Percentiles rank a stretch among this genome's conserved stretches.
Evolutionary conservation across 2,329 filamentous ascomycete species (phyloP).

Genomic region (Colletotrichum melonis): DNA sequence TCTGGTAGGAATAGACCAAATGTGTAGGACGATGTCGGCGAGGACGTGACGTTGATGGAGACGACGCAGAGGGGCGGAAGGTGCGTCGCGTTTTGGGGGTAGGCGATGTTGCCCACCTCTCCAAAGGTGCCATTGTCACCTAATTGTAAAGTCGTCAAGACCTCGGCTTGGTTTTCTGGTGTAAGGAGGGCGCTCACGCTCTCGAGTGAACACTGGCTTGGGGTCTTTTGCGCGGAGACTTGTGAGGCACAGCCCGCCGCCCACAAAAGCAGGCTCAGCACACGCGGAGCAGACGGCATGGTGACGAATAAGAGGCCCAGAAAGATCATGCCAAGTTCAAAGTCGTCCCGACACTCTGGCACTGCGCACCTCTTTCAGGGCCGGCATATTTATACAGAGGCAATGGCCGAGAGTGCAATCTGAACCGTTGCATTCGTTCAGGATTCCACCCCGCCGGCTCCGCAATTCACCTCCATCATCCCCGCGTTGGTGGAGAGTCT

Average conservation of each 20-base stretch:
- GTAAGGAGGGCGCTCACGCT: not conserved
- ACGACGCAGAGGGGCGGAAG: slow-evolving; percentile 48
- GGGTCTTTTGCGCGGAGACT: not conserved
- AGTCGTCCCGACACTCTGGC: not conserved
- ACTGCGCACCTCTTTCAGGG: not conserved
- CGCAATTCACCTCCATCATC: not conserved
- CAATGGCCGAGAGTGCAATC: not conserved
- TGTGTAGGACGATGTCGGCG: slow-evolving; percentile 41
- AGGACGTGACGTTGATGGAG: slow-evolving; percentile 42
- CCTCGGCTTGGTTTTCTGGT: not conserved
- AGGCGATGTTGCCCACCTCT: slow-evolving; percentile 40
- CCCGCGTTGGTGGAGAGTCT: not conserved
- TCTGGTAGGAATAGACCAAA: slow-evolving; percentile 47
- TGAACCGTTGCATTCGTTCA: not conserved
- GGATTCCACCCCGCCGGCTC: not conserved
- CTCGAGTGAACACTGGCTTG: slow-evolving; percentile 2
- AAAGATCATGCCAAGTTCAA: not conserved
- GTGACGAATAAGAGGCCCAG: not conserved
- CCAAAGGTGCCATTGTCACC: slow-evolving; percentile 36
- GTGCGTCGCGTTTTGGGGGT: slow-evolving; percentile 41
- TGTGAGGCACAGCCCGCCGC: not conserved
- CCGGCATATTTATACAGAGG: not conserved
- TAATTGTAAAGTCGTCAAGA: not conserved
- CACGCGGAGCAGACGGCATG: slow-evolving; percentile 5
- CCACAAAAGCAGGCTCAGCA: not conserved